These are phyloP conservation scores for Tilletia caries DNA, from an alignment of 1,284 basidiomycete genomes.

Conservation along the genomic window DNA sequence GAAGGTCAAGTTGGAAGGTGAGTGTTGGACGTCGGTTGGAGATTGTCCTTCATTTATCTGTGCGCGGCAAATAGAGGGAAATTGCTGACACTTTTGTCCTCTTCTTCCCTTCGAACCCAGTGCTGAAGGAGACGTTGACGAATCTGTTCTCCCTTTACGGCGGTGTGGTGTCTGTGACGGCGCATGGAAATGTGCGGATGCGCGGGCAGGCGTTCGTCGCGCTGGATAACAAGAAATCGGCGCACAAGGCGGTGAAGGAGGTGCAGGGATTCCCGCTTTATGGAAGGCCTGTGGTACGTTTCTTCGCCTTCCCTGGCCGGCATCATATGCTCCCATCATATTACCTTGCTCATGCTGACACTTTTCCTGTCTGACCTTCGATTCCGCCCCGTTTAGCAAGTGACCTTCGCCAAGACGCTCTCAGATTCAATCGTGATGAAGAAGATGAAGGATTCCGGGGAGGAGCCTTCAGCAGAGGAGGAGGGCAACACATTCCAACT, in stretches of 20 bases:
- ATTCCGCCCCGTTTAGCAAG: slow-evolving; percentile 64
- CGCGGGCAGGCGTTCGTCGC: slow-evolving; percentile 96
- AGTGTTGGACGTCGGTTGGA: background rate
- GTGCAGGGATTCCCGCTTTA: slow-evolving; percentile 92
- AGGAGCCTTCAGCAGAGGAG: background rate
- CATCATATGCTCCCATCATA: background rate
- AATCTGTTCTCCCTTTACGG: slow-evolving; percentile 91
- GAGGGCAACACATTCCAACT: slow-evolving; percentile 27
- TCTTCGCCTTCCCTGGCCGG: no score
- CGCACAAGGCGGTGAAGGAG: slow-evolving; percentile 83
- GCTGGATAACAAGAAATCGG: slow-evolving; percentile 74
- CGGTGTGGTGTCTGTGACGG: slow-evolving; percentile 83
- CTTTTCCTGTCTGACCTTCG: background rate
- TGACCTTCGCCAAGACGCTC: slow-evolving; percentile 80
- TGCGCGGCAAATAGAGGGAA: background rate
- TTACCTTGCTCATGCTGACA: background rate
- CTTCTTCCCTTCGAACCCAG: slow-evolving; percentile 50
- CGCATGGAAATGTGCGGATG: slow-evolving; percentile 91
- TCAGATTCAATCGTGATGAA: slow-evolving; percentile 77
- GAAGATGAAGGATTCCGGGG: slow-evolving; percentile 19
- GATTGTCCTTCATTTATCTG: no score
- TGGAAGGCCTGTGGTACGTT: slow-evolving; percentile 73
- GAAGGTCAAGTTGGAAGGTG: slow-evolving; percentile 71
- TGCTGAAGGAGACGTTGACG: slow-evolving; percentile 81
- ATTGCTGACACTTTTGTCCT: background rate